Evolutionary conservation across 768 basidiomycete genomes (phyloP).

Genomic region (Podaxis mareebaensis): DNA sequence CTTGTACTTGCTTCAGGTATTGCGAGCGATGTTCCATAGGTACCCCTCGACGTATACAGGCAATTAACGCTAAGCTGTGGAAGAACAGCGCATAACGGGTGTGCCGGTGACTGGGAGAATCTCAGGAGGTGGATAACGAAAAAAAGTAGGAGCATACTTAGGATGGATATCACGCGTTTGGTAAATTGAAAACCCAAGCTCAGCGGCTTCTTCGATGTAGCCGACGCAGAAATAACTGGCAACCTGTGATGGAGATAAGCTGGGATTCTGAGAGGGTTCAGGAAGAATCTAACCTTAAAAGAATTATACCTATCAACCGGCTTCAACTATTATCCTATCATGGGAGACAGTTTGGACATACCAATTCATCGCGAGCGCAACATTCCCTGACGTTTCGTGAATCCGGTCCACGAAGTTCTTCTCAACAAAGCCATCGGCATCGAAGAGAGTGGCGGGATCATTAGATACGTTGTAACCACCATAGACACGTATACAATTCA

Average conservation of each 20-base stretch:
- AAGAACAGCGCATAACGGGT: constrained; percentile 70
- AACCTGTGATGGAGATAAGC: constrained; percentile 37
- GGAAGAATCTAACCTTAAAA: constrained; percentile 47
- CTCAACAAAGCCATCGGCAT: constrained; percentile 62
- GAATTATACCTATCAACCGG: constrained; percentile 54
- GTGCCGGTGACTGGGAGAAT: constrained; percentile 56
- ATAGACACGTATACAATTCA: constrained; percentile 65
- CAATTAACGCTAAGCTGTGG: constrained; percentile 67
- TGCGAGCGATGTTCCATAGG: constrained; percentile 33
- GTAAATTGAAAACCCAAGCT: constrained; percentile 64
- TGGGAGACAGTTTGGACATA: constrained; percentile 26
- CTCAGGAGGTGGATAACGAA: constrained; percentile 2
- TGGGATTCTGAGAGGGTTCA: background rate
- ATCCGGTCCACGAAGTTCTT: constrained; percentile 49
- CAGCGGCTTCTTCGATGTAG: constrained; percentile 55
- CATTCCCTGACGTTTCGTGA: constrained; percentile 44
- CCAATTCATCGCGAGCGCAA: constrained; percentile 61
- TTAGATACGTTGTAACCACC: constrained; percentile 57
- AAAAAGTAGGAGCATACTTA: constrained; percentile 48
- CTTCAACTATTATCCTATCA: background rate
- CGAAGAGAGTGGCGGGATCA: constrained; percentile 54
- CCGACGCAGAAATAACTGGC: constrained; percentile 68
- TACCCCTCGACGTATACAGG: constrained; percentile 49
- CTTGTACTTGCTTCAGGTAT: constrained; percentile 57
- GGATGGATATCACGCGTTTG: constrained; percentile 59